Percentiles rank a stretch among this genome's conserved stretches.
These are phyloP conservation scores for Saturnispora diversa DNA, from an alignment of 805 yeast species.

Conservation along the genomic window DNA sequence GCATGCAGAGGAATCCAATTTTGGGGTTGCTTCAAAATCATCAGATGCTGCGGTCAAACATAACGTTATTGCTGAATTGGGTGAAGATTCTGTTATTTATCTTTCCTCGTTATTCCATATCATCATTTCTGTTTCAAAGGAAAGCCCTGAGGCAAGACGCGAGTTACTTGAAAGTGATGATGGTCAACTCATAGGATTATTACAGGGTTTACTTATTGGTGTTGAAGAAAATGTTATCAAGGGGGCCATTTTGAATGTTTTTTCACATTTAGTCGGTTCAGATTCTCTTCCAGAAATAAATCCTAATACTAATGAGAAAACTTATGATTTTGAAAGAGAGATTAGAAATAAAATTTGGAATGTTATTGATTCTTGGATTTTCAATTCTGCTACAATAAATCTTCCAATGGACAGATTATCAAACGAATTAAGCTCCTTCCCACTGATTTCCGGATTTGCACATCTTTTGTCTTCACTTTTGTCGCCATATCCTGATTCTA, in stretches of 20 bases:
- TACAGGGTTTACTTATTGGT: constrained; percentile 12
- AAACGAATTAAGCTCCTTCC: constrained; percentile 9
- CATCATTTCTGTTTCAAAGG: constrained; percentile 43
- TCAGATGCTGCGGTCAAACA: neutral
- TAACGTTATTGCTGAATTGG: constrained; percentile 42
- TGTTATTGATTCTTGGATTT: constrained; percentile 64
- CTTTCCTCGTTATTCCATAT: constrained; percentile 68
- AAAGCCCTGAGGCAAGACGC: constrained; percentile 30
- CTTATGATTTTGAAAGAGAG: constrained; percentile 5
- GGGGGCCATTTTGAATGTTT: constrained; percentile 49
- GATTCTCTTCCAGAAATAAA: constrained; percentile 29
- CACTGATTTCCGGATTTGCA: constrained; percentile 43
- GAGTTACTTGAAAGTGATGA: constrained; percentile 30
- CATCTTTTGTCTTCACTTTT: constrained; percentile 38
- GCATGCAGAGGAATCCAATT: neutral
- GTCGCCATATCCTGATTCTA: constrained; percentile 25
- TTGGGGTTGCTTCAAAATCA: neutral
- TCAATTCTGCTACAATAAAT: constrained; percentile 21
- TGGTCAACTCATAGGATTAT: constrained; percentile 22
- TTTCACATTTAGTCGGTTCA: constrained; percentile 46
- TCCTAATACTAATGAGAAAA: neutral
- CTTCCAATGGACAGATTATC: constrained; percentile 32
- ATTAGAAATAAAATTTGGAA: constrained; percentile 51
- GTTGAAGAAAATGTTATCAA: constrained; percentile 24
- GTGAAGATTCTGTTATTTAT: constrained; percentile 72